Evolutionary conservation across 2,329 filamentous ascomycete genomes (phyloP).

Genomic region (Scopulariopsis brevicaulis): DNA sequence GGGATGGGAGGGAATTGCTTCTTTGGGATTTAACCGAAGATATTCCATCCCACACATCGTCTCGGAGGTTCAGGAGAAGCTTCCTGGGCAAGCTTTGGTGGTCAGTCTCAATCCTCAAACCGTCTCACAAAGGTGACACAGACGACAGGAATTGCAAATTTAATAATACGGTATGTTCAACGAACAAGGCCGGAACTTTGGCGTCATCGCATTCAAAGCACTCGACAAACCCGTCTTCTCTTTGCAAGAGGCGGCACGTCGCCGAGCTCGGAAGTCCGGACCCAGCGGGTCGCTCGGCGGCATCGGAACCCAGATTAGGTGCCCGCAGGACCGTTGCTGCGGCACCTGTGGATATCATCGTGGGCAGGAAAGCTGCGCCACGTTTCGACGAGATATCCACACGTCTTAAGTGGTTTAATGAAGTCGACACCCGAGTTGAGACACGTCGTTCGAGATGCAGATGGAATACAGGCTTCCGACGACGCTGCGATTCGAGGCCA

Average conservation of each 20-base stretch:
- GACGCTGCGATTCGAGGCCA: not conserved
- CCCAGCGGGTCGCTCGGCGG: not conserved
- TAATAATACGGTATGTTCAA: not conserved
- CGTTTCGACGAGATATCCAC: not conserved
- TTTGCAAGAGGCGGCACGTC: not conserved
- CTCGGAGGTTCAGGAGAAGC: not conserved
- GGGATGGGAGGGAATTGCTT: not conserved
- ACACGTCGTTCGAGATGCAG: not conserved
- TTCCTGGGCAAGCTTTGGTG: not conserved
- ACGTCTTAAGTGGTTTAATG: not conserved
- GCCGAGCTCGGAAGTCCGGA: not conserved
- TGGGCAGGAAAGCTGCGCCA: not conserved
- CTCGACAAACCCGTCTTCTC: not conserved
- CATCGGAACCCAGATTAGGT: not conserved
- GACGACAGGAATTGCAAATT: not conserved
- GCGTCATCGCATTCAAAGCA: not conserved
- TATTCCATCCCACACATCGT: not conserved
- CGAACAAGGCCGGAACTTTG: not conserved
- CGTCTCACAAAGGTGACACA: not conserved
- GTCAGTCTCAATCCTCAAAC: not conserved
- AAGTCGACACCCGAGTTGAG: not conserved
- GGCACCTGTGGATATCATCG: not conserved
- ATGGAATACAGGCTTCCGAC: not conserved
- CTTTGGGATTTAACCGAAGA: not conserved
- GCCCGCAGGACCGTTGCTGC: not conserved